Conservation (phyloP, 176 grass and related monocot genomes). For the Aegilops sharonensis region DNA sequence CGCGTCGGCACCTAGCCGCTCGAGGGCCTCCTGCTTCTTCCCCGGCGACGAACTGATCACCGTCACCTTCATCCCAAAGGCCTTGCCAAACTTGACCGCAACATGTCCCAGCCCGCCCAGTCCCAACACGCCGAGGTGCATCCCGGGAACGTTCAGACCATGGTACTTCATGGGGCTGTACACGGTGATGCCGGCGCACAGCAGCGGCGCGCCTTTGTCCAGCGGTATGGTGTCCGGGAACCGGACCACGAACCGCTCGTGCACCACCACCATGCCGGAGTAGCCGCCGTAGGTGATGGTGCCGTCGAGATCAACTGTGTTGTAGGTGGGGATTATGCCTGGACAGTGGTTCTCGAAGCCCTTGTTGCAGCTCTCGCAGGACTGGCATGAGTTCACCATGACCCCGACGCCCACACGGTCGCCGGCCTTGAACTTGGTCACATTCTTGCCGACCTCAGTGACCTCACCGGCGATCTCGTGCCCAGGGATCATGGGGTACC, state of each 20-base stretch:
- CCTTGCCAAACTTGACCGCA: constrained; percentile 70
- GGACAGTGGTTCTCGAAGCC: constrained; percentile 63
- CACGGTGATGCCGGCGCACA: constrained; percentile 72
- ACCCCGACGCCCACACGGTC: constrained; percentile 66
- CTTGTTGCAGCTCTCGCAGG: constrained; percentile 42
- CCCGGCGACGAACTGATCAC: constrained; percentile 59
- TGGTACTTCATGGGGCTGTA: constrained; percentile 71
- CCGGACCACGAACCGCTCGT: constrained; percentile 59
- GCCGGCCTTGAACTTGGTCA: constrained; percentile 46
- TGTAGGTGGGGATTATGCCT: constrained; percentile 44
- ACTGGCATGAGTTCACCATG: constrained; percentile 67
- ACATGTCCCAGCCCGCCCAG: constrained; percentile 69
- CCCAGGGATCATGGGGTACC: constrained; percentile 68
- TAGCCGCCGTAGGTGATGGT: constrained; percentile 69
- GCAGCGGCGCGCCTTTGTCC: constrained; percentile 56
- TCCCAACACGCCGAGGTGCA: constrained; percentile 63
- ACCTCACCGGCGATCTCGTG: constrained; percentile 80
- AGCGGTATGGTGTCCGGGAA: constrained; percentile 63
- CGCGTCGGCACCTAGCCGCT: constrained; percentile 49
- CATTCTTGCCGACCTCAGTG: constrained; percentile 59
- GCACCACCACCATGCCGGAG: constrained; percentile 44
- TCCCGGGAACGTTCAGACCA: constrained; percentile 27
- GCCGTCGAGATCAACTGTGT: constrained; percentile 42
- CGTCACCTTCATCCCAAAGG: constrained; percentile 72
- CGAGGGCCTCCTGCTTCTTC: constrained; percentile 57